phyloP scores from a whole-genome alignment of 1,284 basidiomycete genomes.

The Ceratobasidium sp. region DNA sequence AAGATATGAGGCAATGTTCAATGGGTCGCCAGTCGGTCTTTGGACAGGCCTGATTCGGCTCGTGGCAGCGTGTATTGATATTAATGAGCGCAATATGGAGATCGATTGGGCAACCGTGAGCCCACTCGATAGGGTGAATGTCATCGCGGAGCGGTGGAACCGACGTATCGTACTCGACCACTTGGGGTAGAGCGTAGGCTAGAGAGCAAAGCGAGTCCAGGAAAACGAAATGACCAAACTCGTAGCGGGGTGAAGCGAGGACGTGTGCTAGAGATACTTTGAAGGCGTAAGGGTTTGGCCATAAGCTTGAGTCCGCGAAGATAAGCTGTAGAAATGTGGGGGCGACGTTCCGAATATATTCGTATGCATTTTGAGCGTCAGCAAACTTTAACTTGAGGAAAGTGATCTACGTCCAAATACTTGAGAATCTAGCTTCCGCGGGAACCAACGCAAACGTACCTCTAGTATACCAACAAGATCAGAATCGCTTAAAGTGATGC shows the following conservation, averaged over 20 bases:
- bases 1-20: background rate
- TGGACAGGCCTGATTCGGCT: too few relatives aligned
- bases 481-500: background rate
- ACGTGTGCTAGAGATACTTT: constrained; percentile 9
- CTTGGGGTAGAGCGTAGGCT: constrained; percentile 22
- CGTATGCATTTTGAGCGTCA: background rate
- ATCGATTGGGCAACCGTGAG: constrained; percentile 15
- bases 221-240: background rate
- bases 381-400: background rate
- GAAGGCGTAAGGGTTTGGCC: background rate
- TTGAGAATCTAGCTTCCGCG: too few relatives aligned
- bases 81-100: constrained; percentile 9
- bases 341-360: background rate
- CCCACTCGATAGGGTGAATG: constrained; percentile 33
- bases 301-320: constrained; percentile 14
- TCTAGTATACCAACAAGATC: constrained; percentile 20
- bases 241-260: constrained; percentile 11
- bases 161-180: constrained; percentile 17
- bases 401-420: background rate
- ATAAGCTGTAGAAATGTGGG: constrained; percentile 16
- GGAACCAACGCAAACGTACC: too few relatives aligned
- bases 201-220: constrained; percentile 13
- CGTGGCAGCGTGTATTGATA: constrained; percentile 14
- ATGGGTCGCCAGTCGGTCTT: constrained; percentile 1
- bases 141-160: background rate